phyloP scores from a whole-genome alignment of 345 rosid species.

The Populus alba region DNA sequence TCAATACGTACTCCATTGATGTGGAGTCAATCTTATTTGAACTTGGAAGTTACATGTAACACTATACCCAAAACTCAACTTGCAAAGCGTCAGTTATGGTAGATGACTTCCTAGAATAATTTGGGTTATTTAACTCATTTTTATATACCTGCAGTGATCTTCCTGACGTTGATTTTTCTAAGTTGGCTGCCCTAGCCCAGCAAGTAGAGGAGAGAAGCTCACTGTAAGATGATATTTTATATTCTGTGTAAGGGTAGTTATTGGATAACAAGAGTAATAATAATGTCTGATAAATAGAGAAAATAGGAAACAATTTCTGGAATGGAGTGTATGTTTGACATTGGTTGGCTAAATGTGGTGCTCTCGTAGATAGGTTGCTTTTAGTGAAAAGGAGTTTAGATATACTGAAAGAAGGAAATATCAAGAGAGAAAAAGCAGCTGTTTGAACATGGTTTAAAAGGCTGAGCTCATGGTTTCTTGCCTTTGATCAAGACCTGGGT shows the following conservation, averaged over 20 bases:
- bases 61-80: not conserved
- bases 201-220: conserved; percentile 41
- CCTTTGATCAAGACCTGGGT: not conserved
- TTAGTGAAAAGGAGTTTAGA: not conserved
- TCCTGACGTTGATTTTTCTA: conserved; percentile 37
- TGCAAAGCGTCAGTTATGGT: not conserved
- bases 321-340: not conserved
- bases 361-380: not conserved
- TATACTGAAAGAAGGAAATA: not conserved
- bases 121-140: conserved; percentile 13
- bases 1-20: conserved; percentile 35
- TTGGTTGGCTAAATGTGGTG: not conserved
- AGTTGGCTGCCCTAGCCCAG: conserved; percentile 27
- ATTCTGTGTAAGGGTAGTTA: not conserved
- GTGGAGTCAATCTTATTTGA: conserved; percentile 38
- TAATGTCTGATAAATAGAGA: not conserved
- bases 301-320: not conserved
- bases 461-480: too few relatives aligned
- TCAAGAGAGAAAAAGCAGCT: not conserved
- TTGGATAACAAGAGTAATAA: not conserved
- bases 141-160: conserved; percentile 31
- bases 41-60: conserved; percentile 31
- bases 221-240: conserved; percentile 28
- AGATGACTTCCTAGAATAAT: not conserved
- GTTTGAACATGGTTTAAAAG: not conserved